Evolutionary conservation across 495 filamentous ascomycete species (phyloP), one percentile per base, ranked within the genome.

Genomic region (Talaromyces adpressus): DNA sequence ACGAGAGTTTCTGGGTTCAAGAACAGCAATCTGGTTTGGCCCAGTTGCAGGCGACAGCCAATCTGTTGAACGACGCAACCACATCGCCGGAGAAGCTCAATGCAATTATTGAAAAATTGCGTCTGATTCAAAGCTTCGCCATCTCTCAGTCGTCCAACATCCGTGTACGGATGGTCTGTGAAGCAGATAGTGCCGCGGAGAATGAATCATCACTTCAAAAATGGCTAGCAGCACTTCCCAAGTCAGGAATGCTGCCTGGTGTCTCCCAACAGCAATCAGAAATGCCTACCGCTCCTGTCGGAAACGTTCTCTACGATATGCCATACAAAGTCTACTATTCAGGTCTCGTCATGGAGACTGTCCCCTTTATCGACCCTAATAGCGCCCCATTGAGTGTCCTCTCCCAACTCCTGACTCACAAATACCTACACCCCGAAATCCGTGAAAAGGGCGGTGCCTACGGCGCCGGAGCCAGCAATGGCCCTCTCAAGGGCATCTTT

Each of bases 321-420:
- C 94, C 94, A 1, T 98, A 96, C 75, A 94, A 98, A 73, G 94
- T 98, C 58, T 97, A 93, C 70, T 98, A 97, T 73, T 87, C 93
- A 6, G 88, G 86, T 14, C 81, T 91, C 39, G 87, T 90, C 29
- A 75, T 93, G 34, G 87, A 90, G 27, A 97, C 94, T 2, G 88
- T 92, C 1, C 90, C 93, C 2, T 98, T 98, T 73, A 87, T 85
- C 30, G 85, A 92, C 52, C 69, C 84, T 0, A 82, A 88, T 29
- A 84, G 87, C 18, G 91, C 93, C 8, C 82, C 90, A 1, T 85
- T 97, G 14, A 91, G 92, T 64, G 87, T 98, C 30, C 85, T 98
- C 25, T 87, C 93, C 16, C 90, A 97, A 67, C 88, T 98, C 27
- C 82, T 98, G n/a, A 98, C 93, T 0, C 94, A 98, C 75, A 95